phyloP scores from a whole-genome alignment of 1,139 yeast genomes.

The Geotrichum histeridarum region DNA sequence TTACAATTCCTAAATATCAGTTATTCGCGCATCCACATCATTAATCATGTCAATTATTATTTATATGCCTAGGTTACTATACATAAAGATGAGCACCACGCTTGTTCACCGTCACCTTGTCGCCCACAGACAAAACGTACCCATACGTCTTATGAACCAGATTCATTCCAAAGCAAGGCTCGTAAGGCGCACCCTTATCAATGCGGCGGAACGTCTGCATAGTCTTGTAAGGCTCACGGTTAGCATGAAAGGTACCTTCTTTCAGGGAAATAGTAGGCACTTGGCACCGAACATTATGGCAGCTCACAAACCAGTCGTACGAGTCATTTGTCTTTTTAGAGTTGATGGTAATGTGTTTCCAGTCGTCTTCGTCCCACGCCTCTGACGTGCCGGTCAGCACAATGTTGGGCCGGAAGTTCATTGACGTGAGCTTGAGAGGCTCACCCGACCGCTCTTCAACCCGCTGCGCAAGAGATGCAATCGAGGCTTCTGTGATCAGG shows the following conservation, averaged over 20 bases:
- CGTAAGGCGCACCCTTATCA: conserved; percentile 36
- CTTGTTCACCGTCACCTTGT: conserved; percentile 23
- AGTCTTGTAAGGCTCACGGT: conserved; percentile 36
- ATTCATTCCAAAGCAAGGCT: conserved; percentile 41
- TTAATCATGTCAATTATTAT: too few species aligned
- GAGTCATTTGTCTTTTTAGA: neutral
- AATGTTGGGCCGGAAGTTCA: conserved; percentile 43
- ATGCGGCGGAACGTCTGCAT: conserved; percentile 39
- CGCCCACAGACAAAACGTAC: conserved; percentile 34
- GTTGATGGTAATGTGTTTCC: conserved; percentile 35
- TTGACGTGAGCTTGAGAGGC: conserved; percentile 20
- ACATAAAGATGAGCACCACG: conserved; percentile 15
- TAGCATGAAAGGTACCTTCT: conserved; percentile 36
- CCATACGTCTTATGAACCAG: conserved; percentile 34
- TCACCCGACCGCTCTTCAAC: conserved; percentile 24
- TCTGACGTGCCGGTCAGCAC: conserved; percentile 34
- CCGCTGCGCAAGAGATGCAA: conserved; percentile 23
- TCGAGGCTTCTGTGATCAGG: conserved; percentile 37
- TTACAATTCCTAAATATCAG: too few species aligned
- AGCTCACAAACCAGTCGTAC: conserved; percentile 33
- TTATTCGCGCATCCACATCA: too few species aligned
- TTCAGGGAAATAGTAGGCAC: conserved; percentile 40
- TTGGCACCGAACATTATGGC: conserved; percentile 40
- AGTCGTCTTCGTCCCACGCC: conserved; percentile 41
- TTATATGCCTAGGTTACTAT: neutral